Evolutionary conservation across 2,329 filamentous ascomycete species (phyloP).

Genomic region (Nemania diffusa): DNA sequence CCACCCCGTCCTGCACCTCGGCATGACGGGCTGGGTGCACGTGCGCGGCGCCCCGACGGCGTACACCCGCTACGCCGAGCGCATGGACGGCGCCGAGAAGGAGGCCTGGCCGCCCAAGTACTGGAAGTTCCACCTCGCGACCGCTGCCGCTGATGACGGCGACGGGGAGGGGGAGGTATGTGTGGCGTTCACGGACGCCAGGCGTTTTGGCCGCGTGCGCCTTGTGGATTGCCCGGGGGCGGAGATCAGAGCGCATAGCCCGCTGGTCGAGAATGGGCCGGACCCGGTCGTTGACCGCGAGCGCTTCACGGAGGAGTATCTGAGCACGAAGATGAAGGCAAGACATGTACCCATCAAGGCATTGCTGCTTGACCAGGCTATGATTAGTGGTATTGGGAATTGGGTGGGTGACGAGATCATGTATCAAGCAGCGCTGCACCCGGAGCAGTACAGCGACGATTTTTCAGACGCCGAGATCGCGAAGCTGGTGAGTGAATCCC

Average conservation of each 20-base stretch:
- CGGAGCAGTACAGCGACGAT: conserved; percentile 90
- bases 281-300: conserved; percentile 89
- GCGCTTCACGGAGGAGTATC: conserved; percentile 78
- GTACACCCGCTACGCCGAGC: conserved; percentile 85
- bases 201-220: conserved; percentile 81
- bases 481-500: conserved; percentile 56
- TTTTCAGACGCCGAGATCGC: conserved; percentile 78
- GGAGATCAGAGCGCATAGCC: conserved; percentile 78
- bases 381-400: conserved; percentile 93
- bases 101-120: conserved; percentile 87
- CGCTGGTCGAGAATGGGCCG: conserved; percentile 90
- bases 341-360: conserved; percentile 92
- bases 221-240: conserved; percentile 82
- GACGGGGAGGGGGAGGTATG: conserved; percentile 52
- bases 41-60: conserved; percentile 81
- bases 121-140: conserved; percentile 85
- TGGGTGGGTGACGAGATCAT: conserved; percentile 97
- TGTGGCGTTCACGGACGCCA: conserved; percentile 83
- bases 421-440: conserved; percentile 88
- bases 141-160: no score
- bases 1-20: conserved; percentile 90
- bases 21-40: conserved; percentile 87
- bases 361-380: conserved; percentile 84
- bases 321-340: conserved; percentile 74
- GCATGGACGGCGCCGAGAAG: conserved; percentile 68